Percentiles rank a stretch among this genome's conserved stretches.
phyloP scores from a whole-genome alignment of 2,329 filamentous ascomycete genomes.

The Penicillium sp. region DNA sequence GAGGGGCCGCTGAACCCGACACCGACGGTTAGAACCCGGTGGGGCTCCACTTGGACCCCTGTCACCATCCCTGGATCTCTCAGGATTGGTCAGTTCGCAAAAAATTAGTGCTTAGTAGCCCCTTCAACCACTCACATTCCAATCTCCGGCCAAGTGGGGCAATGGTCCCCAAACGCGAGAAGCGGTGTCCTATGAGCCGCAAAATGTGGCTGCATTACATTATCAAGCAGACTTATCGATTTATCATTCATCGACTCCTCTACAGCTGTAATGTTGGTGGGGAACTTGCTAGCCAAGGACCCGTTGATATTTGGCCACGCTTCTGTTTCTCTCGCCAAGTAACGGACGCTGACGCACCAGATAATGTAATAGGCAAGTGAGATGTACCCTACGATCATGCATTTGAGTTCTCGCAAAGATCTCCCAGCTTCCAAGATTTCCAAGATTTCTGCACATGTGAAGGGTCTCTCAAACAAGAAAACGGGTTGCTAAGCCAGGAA shows the following conservation, averaged over 20 bases:
- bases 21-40: slow-evolving; percentile 24
- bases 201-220: neutral
- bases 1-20: slow-evolving; percentile 8
- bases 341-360: neutral
- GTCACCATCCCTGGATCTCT: neutral
- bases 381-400: neutral
- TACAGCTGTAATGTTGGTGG: neutral
- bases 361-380: neutral
- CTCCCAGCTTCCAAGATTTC: neutral
- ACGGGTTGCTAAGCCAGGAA: neutral
- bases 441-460: neutral
- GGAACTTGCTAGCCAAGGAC: neutral
- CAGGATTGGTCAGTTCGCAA: slow-evolving; percentile 9
- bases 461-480: neutral
- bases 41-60: slow-evolving; percentile 5
- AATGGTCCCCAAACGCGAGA: slow-evolving; percentile 11
- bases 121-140: slow-evolving; percentile 11
- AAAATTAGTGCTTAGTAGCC: slow-evolving; percentile 10
- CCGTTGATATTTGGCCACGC: neutral
- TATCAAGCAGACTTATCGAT: neutral
- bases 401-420: neutral
- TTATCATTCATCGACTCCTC: no score
- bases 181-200: slow-evolving; percentile 21
- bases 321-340: neutral
- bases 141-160: neutral